Percentiles rank a stretch among this genome's conserved stretches.
phyloP scores from a whole-genome alignment of 2,329 filamentous ascomycete species.

The Phoma sp. region DNA sequence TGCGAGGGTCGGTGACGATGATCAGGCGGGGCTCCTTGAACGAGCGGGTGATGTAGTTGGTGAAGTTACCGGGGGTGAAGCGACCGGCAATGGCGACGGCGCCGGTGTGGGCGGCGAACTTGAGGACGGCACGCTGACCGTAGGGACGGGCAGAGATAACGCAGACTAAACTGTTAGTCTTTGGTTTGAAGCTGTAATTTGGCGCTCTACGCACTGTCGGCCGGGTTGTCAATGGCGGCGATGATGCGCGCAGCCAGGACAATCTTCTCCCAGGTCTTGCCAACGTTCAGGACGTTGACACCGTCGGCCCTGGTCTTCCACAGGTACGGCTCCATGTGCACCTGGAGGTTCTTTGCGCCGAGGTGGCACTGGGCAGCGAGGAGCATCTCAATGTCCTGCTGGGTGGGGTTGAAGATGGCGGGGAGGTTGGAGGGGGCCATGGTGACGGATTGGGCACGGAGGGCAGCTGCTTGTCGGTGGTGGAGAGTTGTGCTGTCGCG shows the following conservation, averaged over 20 bases:
- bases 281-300: constrained; percentile 99
- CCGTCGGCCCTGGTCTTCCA: constrained; percentile 99
- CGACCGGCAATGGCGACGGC: constrained; percentile 97
- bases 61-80: constrained; percentile 99
- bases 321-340: constrained; percentile 99
- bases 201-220: constrained; percentile 73
- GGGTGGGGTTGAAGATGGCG: constrained; percentile 94
- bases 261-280: constrained; percentile 99
- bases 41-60: constrained; percentile 99
- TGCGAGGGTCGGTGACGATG: constrained; percentile 98
- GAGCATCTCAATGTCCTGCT: constrained; percentile 99
- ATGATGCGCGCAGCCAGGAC: constrained; percentile 98
- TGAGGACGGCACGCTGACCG: constrained; percentile 98
- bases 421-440: constrained; percentile 97
- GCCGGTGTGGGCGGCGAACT: constrained; percentile 99
- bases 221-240: constrained; percentile 98
- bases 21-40: constrained; percentile 99
- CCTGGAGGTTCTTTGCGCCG: constrained; percentile 98
- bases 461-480: constrained; percentile 34
- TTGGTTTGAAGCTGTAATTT: no score
- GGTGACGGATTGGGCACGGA: constrained; percentile 59
- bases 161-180: constrained; percentile 53
- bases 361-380: constrained; percentile 96
- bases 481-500: constrained; percentile 32
- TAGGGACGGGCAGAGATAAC: constrained; percentile 99